Evolutionary conservation across 441 rosid genomes (phyloP).

Genomic region (Gossypium schwendimanii): DNA sequence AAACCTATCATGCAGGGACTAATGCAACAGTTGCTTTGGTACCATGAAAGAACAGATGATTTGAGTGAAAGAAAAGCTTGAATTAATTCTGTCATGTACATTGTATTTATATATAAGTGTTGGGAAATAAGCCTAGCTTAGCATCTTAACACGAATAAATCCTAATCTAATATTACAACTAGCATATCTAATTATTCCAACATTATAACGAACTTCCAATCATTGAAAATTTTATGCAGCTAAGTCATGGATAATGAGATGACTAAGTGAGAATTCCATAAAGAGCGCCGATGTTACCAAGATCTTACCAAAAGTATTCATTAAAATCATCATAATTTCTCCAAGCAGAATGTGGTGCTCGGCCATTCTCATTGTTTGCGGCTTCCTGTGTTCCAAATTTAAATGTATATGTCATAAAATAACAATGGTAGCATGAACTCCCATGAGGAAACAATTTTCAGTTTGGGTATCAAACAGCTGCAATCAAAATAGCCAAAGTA

Average conservation of each 20-base stretch:
- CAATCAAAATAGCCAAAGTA: not conserved
- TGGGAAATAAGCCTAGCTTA: not conserved
- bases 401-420: not conserved
- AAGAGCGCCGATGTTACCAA: not conserved
- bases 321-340: slow-evolving; percentile 97
- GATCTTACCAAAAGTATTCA: slow-evolving; percentile 78
- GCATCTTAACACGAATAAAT: not conserved
- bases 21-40: not conserved
- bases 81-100: not conserved
- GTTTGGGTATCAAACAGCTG: not conserved
- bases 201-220: not conserved
- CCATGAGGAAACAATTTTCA: not conserved
- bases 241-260: not conserved
- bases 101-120: not conserved
- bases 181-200: not conserved
- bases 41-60: not conserved
- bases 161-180: not conserved
- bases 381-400: slow-evolving; percentile 61
- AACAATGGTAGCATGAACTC: not conserved
- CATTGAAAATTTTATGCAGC: not conserved
- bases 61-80: not conserved
- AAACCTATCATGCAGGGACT: not conserved
- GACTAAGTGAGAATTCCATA: not conserved
- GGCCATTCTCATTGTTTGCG: slow-evolving; percentile 78
- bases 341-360: slow-evolving; percentile 93